Conservation (phyloP, 2,329 filamentous ascomycete species). For the Stemphylium beticola region DNA sequence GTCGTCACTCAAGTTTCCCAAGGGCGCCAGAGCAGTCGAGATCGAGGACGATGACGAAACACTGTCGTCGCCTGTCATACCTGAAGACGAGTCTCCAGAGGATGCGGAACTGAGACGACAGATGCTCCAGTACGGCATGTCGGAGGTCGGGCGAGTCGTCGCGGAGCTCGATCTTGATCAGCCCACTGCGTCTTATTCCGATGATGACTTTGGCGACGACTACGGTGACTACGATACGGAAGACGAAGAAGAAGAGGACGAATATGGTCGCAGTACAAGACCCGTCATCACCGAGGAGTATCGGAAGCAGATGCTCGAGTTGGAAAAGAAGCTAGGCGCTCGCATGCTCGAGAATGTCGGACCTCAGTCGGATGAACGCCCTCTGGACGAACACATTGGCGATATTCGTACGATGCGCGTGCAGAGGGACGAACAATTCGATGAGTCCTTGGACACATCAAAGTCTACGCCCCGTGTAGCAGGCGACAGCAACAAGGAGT, state of each 20-base stretch:
- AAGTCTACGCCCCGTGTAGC: conserved; percentile 2
- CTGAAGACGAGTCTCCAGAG: conserved; percentile 77
- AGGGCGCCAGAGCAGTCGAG: conserved; percentile 50
- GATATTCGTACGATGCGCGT: conserved; percentile 64
- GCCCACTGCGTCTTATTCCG: conserved; percentile 57
- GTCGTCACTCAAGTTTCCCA: conserved; percentile 36
- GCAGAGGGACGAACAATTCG: conserved; percentile 48
- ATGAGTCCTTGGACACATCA: conserved; percentile 24
- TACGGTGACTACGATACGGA: conserved; percentile 53
- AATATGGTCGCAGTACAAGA: conserved; percentile 74
- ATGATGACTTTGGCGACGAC: conserved; percentile 54
- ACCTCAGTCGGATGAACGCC: conserved; percentile 50
- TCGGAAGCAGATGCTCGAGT: conserved; percentile 79
- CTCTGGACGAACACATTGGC: conserved; percentile 56
- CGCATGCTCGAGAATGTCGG: conserved; percentile 64
- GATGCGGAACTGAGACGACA: conserved; percentile 81
- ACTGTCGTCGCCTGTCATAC: conserved; percentile 62
- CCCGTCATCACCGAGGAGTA: conserved; percentile 76
- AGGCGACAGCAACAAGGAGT: conserved; percentile 10
- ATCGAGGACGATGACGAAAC: conserved; percentile 52
- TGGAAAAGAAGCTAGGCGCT: conserved; percentile 77
- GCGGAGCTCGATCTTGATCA: conserved; percentile 88
- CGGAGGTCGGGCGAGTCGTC: conserved; percentile 88
- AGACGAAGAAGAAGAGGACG: conserved; percentile 73
- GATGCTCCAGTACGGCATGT: conserved; percentile 89